Evolutionary conservation across 2,329 filamentous ascomycete genomes (phyloP), one percentile per base, ranked within the genome.

Genomic region (Botrytis hyacinthi): DNA sequence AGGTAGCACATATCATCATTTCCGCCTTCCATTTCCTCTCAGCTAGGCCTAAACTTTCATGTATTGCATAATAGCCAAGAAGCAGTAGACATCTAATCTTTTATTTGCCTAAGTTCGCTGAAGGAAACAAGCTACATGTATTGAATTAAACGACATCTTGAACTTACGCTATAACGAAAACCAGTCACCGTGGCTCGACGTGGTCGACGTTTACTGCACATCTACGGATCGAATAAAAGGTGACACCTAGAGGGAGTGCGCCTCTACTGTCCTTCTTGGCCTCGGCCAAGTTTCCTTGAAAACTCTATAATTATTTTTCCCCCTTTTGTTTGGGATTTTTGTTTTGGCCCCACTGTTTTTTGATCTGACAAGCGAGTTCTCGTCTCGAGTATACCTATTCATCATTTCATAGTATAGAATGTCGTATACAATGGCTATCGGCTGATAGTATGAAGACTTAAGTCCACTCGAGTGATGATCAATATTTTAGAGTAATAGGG

Each of bases 401-500:
- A 14, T 51, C 1, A n/a, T 6, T 7, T n/a, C 10, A 22, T n/a
- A n/a, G 26, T 54, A 54, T 54, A 16, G 26, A 16, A n/a, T 6
- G 5, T n/a, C 2, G 12, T n/a, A n/a, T 54, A n/a, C 12, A 54
- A n/a, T 54, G 5, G 10, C 14, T n/a, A n/a, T 26, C 9, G 22
- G 22, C 46, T 48, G 46, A 54, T 3, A n/a, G 48, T 16, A 54
- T 54, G 12, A 12, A n/a, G 48, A 51, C 37, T 37, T 37, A 10
- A 37, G 40, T 10, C 5, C 5, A n/a, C 48, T 54, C n/a, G 4
- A 54, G 4, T 54, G 14, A n/a, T 51, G 12, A n/a, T n/a, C 12
- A 3, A 26, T 0, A 26, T n/a, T n/a, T 3, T n/a, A n/a, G 5
- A 16, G 26, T 54, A n/a, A n/a, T 1, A n/a, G 5, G 5, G 5